These are phyloP conservation scores for Trichoderma citrinoviride DNA, from an alignment of 2,329 filamentous ascomycete genomes.

Conservation along the genomic window DNA sequence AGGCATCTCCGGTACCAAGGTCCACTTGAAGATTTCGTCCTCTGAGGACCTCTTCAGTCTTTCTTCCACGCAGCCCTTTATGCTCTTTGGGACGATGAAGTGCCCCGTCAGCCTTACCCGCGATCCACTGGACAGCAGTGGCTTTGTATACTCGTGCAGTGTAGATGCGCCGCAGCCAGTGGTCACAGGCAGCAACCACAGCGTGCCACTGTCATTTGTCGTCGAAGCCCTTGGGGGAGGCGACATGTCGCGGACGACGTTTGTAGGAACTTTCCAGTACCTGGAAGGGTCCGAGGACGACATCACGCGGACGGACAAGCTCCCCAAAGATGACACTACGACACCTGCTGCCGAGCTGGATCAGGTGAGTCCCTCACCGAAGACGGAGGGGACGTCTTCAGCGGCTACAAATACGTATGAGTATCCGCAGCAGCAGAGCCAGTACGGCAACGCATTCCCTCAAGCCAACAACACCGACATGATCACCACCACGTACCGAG, in stretches of 20 bases:
- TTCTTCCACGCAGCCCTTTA: slow-evolving; percentile 55
- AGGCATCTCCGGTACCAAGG: slow-evolving; percentile 66
- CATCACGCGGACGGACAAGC: slow-evolving; percentile 40
- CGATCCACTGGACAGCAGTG: slow-evolving; percentile 53
- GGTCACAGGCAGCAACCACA: slow-evolving; percentile 49
- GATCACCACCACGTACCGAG: slow-evolving; percentile 55
- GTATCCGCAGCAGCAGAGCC: slow-evolving; percentile 43
- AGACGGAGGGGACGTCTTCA: slow-evolving; percentile 43
- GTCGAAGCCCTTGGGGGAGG: slow-evolving; percentile 53
- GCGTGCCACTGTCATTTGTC: slow-evolving; percentile 54
- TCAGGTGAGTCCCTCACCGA: slow-evolving; percentile 43
- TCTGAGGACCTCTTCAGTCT: slow-evolving; percentile 67
- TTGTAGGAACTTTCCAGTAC: slow-evolving; percentile 48
- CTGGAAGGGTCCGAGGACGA: slow-evolving; percentile 50
- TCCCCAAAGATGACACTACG: slow-evolving; percentile 38
- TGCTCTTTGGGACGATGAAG: slow-evolving; percentile 78
- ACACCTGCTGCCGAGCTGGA: slow-evolving; percentile 38
- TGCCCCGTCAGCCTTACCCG: slow-evolving; percentile 60
- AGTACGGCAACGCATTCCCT: slow-evolving; percentile 41
- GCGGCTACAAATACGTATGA: slow-evolving; percentile 46
- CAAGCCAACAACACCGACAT: slow-evolving; percentile 49
- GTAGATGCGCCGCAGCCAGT: slow-evolving; percentile 65
- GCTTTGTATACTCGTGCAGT: slow-evolving; percentile 69
- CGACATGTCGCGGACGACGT: slow-evolving; percentile 49
- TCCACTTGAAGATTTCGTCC: slow-evolving; percentile 72